A percentile compares a stretch with the other conserved stretches of the same genome.
Conservation (phyloP, 2,329 filamentous ascomycete genomes). For the Botrytis tulipae region DNA sequence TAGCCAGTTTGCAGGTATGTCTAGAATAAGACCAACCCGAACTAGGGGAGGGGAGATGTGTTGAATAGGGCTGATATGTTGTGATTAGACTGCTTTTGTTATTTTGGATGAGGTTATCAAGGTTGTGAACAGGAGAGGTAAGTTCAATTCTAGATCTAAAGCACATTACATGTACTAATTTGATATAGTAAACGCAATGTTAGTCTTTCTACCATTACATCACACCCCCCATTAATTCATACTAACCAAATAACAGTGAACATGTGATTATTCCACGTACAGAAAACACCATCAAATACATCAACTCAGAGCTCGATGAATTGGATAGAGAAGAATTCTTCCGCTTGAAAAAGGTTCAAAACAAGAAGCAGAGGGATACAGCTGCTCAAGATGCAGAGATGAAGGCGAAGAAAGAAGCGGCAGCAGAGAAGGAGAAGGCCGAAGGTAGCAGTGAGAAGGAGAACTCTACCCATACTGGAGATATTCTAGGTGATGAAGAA, state of each 20-base stretch:
- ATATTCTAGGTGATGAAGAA: conserved; percentile 72
- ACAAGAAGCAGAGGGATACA: conserved; percentile 77
- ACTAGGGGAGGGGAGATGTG: neutral
- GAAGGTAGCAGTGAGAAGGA: conserved; percentile 40
- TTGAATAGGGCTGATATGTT: conserved; percentile 10
- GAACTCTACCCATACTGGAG: conserved; percentile 49
- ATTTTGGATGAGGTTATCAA: conserved; percentile 99
- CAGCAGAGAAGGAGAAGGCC: conserved; percentile 52
- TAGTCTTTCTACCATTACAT: conserved; percentile 40
- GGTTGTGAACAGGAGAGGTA: conserved; percentile 92
- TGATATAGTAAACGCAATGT: conserved; percentile 83
- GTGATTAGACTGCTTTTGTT: conserved; percentile 79
- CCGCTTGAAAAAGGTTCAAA: conserved; percentile 88
- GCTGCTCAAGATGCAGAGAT: conserved; percentile 72
- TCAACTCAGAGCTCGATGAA: conserved; percentile 97
- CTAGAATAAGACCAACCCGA: conserved; percentile 17
- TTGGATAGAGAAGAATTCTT: conserved; percentile 98
- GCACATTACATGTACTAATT: conserved; percentile 31
- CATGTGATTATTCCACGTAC: conserved; percentile 97
- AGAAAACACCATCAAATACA: conserved; percentile 99
- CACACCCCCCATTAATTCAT: neutral
- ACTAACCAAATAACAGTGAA: conserved; percentile 52
- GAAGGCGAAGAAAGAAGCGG: conserved; percentile 64
- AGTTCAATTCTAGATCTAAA: conserved; percentile 33
- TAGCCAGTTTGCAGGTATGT: conserved; percentile 79